Conservation (phyloP, 192 early-diverging fungal species). For the Coemansia sp. region DNA sequence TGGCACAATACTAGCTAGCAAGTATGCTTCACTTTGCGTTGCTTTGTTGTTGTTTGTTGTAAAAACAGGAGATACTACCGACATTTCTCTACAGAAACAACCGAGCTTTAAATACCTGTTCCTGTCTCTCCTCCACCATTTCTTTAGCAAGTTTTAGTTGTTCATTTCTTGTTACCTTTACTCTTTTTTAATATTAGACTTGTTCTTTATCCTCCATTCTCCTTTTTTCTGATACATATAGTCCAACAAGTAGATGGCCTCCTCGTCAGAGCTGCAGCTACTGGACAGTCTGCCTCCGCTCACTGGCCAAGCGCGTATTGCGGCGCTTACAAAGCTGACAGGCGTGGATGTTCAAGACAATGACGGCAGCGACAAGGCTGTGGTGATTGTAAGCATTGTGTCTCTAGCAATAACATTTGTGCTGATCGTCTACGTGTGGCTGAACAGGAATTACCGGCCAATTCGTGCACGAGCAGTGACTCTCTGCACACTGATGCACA, state of each 20-base stretch:
- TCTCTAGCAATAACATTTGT: slow-evolving; percentile 12
- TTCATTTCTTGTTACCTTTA: no score
- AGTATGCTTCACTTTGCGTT: no score
- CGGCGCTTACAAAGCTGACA: slow-evolving; percentile 12
- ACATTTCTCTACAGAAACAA: no score
- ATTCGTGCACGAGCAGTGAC: slow-evolving; percentile 29
- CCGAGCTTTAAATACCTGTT: no score
- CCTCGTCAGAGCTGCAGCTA: slow-evolving; percentile 7
- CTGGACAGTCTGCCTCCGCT: slow-evolving; percentile 25
- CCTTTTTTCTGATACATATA: no score
- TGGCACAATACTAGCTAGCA: no score
- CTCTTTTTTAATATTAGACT: no score
- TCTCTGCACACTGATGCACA: slow-evolving; percentile 34
- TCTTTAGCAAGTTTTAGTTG: no score
- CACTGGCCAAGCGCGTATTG: slow-evolving; percentile 18
- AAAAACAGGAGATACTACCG: no score
- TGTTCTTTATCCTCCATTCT: no score
- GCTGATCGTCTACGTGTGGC: slow-evolving; percentile 22
- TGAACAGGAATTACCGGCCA: slow-evolving; percentile 28
- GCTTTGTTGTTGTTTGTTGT: no score
- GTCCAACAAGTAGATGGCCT: not conserved
- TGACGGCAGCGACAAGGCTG: slow-evolving; percentile 18
- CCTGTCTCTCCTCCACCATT: no score
- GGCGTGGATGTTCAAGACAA: slow-evolving; percentile 2
- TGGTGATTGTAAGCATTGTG: slow-evolving; percentile 1